Evolutionary conservation across 2,329 filamentous ascomycete species (phyloP).

Genomic region (Gremmenia infestans): DNA sequence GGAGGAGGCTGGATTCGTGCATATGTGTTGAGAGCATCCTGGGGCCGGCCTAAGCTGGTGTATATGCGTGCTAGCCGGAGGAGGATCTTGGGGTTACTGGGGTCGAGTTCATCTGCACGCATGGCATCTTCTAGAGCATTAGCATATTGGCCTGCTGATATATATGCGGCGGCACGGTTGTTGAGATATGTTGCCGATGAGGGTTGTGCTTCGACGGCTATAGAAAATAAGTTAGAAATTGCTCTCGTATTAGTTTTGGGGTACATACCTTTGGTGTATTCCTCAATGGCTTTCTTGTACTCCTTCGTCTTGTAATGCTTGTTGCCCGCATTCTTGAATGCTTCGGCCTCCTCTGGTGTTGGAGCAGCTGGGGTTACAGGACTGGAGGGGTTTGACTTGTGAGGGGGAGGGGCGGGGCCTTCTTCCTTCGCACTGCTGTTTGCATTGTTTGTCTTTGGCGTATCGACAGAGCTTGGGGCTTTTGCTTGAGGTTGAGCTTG

Average conservation of each 20-base stretch:
- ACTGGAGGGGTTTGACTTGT: slow-evolving; percentile 59
- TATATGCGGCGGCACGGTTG: slow-evolving; percentile 92
- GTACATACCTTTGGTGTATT: slow-evolving; percentile 83
- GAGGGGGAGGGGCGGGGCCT: slow-evolving; percentile 66
- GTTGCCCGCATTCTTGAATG: slow-evolving; percentile 89
- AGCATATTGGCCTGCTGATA: slow-evolving; percentile 75
- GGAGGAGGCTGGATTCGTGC: slow-evolving; percentile 73
- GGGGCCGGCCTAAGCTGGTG: slow-evolving; percentile 77
- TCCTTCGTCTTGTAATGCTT: slow-evolving; percentile 96
- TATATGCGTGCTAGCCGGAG: slow-evolving; percentile 86
- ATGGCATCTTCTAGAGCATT: slow-evolving; percentile 84
- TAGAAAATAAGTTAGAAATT: slow-evolving; percentile 10
- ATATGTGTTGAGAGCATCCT: slow-evolving; percentile 81
- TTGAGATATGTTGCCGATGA: slow-evolving; percentile 84
- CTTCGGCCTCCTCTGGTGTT: slow-evolving; percentile 69
- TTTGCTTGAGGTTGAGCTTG: slow-evolving; percentile 27
- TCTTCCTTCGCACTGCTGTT: slow-evolving; percentile 32
- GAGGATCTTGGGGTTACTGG: slow-evolving; percentile 80
- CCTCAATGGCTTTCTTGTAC: slow-evolving; percentile 79
- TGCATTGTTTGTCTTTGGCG: slow-evolving; percentile 41
- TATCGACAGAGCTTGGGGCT: slow-evolving; percentile 37
- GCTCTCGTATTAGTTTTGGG: background rate
- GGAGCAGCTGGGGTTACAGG: slow-evolving; percentile 43
- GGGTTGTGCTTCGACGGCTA: slow-evolving; percentile 85
- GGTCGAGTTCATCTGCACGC: slow-evolving; percentile 75